A percentile compares a stretch with the other conserved stretches of the same genome.
These are phyloP conservation scores for Fagopyrum esculentum DNA, from an alignment of 148 eudicot genomes.

Conservation along the genomic window DNA sequence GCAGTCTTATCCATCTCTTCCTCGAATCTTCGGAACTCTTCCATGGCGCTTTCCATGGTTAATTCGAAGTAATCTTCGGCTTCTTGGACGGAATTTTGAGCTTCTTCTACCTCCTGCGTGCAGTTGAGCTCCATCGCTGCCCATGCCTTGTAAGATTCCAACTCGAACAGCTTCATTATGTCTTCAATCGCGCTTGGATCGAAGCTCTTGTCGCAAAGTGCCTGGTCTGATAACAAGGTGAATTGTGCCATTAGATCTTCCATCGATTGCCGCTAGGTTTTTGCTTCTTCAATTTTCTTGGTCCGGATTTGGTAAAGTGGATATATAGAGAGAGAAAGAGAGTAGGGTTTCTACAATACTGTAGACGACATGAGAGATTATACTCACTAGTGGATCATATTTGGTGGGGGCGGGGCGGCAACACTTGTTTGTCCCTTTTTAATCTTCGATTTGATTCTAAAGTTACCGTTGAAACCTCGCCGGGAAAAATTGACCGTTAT, in stretches of 20 bases:
- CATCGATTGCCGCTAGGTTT: constrained; percentile 6
- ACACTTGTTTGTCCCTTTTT: not conserved
- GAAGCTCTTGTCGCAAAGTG: constrained; percentile 49
- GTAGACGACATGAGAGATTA: not conserved
- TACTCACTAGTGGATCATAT: not conserved
- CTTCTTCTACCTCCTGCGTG: constrained; percentile 27
- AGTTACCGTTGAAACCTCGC: not conserved
- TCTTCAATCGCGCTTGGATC: constrained; percentile 65
- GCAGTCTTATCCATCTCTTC: constrained; percentile 43
- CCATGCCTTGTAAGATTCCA: constrained; percentile 77
- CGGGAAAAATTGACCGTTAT: not conserved
- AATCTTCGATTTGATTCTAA: not conserved
- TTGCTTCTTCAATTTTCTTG: not conserved
- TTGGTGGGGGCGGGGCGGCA: constrained; percentile 9
- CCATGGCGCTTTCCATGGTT: constrained; percentile 70
- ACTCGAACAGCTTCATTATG: constrained; percentile 63
- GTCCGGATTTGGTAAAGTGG: not conserved
- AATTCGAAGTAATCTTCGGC: constrained; percentile 57
- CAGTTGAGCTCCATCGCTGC: constrained; percentile 52
- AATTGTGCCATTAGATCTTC: constrained; percentile 18
- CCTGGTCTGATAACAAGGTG: constrained; percentile 36
- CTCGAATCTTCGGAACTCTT: constrained; percentile 50
- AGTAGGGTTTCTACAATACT: not conserved
- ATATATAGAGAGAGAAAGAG: not conserved
- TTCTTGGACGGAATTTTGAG: constrained; percentile 30